Conservation (phyloP, 495 filamentous ascomycete species). For the Penicillium roqueforti region DNA sequence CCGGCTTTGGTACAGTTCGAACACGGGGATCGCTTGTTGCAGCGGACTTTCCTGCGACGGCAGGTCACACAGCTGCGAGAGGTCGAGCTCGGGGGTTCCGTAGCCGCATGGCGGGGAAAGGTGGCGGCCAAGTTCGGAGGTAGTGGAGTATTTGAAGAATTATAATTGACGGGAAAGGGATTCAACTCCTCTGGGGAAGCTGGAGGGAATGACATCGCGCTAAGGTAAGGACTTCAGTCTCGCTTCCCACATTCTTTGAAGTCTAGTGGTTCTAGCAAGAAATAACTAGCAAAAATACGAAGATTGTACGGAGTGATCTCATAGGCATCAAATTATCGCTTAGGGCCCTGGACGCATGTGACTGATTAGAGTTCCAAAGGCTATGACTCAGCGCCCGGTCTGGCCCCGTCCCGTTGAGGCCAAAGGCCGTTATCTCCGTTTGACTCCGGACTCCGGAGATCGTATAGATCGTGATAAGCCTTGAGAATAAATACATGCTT, state of each 20-base stretch:
- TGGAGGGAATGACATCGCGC: conserved; percentile 33
- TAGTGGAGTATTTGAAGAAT: conserved; percentile 18
- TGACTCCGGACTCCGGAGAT: too few relatives aligned
- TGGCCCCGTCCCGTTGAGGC: not conserved
- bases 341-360: not conserved
- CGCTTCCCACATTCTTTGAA: conserved; percentile 12
- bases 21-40: conserved; percentile 81
- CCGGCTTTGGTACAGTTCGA: conserved; percentile 76
- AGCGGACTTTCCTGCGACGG: conserved; percentile 77
- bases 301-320: too few relatives aligned
- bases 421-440: not conserved
- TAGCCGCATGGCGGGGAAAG: conserved; percentile 13
- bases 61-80: conserved; percentile 81
- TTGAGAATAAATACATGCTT: too few relatives aligned
- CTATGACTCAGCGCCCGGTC: not conserved
- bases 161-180: conserved; percentile 14
- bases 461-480: too few relatives aligned
- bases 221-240: not conserved
- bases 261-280: not conserved
- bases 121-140: conserved; percentile 14
- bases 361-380: not conserved
- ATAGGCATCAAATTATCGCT: too few relatives aligned
- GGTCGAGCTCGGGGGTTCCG: conserved; percentile 30
- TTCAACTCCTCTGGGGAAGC: conserved; percentile 23
- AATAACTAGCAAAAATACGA: not conserved